These are phyloP conservation scores for Angophora floribunda DNA, from an alignment of 345 rosid species.

Conservation along the genomic window DNA sequence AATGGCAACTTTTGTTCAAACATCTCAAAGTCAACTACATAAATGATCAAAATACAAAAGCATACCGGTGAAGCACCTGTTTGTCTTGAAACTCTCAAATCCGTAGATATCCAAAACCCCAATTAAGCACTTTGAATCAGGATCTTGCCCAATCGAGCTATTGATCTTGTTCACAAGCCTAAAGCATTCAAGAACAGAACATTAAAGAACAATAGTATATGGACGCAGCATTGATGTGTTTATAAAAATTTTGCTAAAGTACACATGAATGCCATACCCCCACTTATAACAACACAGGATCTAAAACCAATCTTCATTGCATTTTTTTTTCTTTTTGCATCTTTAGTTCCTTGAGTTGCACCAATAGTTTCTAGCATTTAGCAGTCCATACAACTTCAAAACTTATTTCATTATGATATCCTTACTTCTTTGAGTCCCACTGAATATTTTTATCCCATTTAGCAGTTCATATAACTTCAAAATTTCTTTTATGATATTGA, in stretches of 20 bases:
- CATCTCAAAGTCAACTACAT: not conserved
- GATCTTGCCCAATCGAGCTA: conserved; percentile 86
- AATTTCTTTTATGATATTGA: not conserved
- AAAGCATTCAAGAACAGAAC: not conserved
- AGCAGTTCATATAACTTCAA: not conserved
- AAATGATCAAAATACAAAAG: conserved; percentile 50
- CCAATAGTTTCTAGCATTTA: not conserved
- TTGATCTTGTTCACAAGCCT: conserved; percentile 97
- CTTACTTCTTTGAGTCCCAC: not conserved
- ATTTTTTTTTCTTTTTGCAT: not conserved
- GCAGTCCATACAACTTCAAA: not conserved
- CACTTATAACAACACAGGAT: not conserved
- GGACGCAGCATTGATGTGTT: not conserved
- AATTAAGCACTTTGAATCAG: conserved; percentile 61
- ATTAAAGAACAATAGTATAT: not conserved
- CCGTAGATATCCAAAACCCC: conserved; percentile 99
- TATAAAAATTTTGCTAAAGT: not conserved
- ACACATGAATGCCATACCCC: not conserved
- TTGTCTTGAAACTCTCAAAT: conserved; percentile 99
- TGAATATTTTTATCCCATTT: not conserved
- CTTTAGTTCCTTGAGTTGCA: not conserved
- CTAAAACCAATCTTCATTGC: not conserved
- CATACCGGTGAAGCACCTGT: conserved; percentile 99
- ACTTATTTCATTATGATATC: not conserved
- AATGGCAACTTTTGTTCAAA: not conserved